A percentile compares a stretch with the other conserved stretches of the same genome.
phyloP scores from a whole-genome alignment of 2,329 filamentous ascomycete genomes.

The Hypoxylon sp. region DNA sequence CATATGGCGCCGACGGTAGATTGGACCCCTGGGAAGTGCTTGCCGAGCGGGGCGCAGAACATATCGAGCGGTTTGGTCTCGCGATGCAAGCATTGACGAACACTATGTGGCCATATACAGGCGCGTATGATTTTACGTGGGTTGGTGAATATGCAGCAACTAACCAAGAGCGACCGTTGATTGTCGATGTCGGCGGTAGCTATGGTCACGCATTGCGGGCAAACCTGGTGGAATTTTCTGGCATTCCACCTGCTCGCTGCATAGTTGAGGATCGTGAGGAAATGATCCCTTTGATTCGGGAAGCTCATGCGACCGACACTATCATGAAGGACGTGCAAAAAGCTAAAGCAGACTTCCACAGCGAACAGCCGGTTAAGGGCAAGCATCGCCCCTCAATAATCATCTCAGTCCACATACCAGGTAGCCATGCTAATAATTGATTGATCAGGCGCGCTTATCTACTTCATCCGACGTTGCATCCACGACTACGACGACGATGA shows the following conservation, averaged over 20 bases:
- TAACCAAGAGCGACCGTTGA: background rate
- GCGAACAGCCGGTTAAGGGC: slow-evolving; percentile 1
- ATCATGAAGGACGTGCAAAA: slow-evolving; percentile 2
- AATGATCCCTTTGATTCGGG: background rate
- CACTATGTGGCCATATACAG: background rate
- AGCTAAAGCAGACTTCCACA: background rate
- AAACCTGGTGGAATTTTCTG: background rate
- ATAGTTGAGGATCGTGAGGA: background rate
- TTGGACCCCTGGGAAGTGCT: background rate
- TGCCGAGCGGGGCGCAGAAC: background rate
- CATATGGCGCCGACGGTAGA: background rate
- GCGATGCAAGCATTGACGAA: slow-evolving; percentile 1
- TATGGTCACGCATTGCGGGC: slow-evolving; percentile 1
- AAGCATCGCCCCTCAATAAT: too few relatives aligned
- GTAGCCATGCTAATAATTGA: too few relatives aligned
- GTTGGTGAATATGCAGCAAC: background rate
- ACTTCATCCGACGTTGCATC: slow-evolving; percentile 2
- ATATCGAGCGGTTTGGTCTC: background rate
- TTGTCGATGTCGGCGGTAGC: slow-evolving; percentile 1
- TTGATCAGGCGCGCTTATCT: background rate
- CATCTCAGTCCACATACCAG: too few relatives aligned
- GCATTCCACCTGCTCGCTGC: background rate
- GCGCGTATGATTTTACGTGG: slow-evolving; percentile 1
- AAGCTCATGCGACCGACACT: background rate
- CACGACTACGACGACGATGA: slow-evolving; percentile 4